phyloP scores from a whole-genome alignment of 2,329 filamentous ascomycete genomes.

The Stagonosporopsis vannaccii region DNA sequence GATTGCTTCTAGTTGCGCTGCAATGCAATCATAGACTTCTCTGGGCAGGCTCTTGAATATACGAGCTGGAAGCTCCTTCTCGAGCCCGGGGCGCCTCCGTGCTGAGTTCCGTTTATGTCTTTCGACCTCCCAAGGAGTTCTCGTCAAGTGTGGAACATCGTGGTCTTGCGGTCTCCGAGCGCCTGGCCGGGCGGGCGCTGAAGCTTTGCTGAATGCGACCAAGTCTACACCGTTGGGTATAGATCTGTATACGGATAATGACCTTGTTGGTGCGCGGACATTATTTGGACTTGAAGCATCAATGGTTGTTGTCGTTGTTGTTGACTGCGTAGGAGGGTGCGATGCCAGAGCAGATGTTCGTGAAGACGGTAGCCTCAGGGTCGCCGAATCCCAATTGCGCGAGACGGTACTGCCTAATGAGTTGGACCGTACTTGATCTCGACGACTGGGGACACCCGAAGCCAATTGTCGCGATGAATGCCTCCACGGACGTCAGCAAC shows the following conservation, averaged over 20 bases:
- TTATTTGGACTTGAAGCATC: neutral
- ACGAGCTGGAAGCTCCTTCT: slow-evolving; percentile 32
- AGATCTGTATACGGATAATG: neutral
- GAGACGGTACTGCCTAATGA: neutral
- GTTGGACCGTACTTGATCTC: neutral
- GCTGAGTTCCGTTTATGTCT: slow-evolving; percentile 41
- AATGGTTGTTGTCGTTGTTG: no score
- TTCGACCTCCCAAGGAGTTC: slow-evolving; percentile 51
- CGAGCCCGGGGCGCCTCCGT: slow-evolving; percentile 35
- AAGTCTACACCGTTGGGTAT: neutral
- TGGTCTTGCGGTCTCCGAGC: slow-evolving; percentile 9
- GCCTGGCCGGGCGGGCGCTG: neutral
- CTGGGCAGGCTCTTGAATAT: slow-evolving; percentile 58
- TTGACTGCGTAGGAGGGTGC: neutral
- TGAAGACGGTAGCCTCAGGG: neutral
- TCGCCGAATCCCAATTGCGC: neutral
- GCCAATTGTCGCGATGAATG: neutral
- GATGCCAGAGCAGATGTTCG: neutral
- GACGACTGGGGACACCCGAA: neutral
- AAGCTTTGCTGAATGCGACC: slow-evolving; percentile 7
- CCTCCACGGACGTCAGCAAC: neutral
- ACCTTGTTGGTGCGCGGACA: neutral
- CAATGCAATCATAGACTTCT: slow-evolving; percentile 63
- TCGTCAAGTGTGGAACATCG: slow-evolving; percentile 35
- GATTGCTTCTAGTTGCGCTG: slow-evolving; percentile 58